A percentile compares a stretch with the other conserved stretches of the same genome.
These are phyloP conservation scores for Mortierella sp. DNA, from an alignment of 371 early-diverging fungal species.

Conservation along the genomic window DNA sequence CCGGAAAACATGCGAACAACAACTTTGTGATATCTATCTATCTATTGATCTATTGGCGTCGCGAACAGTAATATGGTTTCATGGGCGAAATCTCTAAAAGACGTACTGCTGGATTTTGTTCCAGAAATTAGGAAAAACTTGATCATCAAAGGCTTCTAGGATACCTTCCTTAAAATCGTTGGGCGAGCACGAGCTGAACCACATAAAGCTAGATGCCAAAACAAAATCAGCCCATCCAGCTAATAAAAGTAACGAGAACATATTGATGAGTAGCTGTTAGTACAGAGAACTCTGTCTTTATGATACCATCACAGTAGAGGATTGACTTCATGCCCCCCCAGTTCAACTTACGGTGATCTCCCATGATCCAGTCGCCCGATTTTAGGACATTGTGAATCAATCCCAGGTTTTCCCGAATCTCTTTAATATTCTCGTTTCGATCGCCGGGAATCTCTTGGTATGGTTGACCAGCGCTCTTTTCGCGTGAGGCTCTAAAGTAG, in stretches of 20 bases:
- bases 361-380: conserved; percentile 36
- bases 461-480: conserved; percentile 37
- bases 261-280: neutral
- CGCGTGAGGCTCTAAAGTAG: conserved; percentile 48
- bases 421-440: conserved; percentile 22
- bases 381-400: conserved; percentile 29
- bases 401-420: conserved; percentile 32
- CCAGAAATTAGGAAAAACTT: conserved; percentile 46
- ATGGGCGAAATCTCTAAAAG: neutral
- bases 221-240: conserved; percentile 54
- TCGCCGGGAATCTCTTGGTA: conserved; percentile 36
- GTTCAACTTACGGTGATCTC: conserved; percentile 37
- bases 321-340: neutral
- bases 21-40: no score
- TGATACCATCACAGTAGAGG: no score
- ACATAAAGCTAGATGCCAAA: conserved; percentile 36
- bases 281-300: no score
- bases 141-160: conserved; percentile 44
- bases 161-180: conserved; percentile 47
- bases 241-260: neutral
- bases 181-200: conserved; percentile 51
- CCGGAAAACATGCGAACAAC: no score
- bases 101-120: conserved; percentile 37
- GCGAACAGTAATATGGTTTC: no score
- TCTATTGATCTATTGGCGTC: no score